Percentiles rank a stretch among this genome's conserved stretches.
Conservation (phyloP, 1,284 basidiomycete species). For the Naganishia sp. region DNA sequence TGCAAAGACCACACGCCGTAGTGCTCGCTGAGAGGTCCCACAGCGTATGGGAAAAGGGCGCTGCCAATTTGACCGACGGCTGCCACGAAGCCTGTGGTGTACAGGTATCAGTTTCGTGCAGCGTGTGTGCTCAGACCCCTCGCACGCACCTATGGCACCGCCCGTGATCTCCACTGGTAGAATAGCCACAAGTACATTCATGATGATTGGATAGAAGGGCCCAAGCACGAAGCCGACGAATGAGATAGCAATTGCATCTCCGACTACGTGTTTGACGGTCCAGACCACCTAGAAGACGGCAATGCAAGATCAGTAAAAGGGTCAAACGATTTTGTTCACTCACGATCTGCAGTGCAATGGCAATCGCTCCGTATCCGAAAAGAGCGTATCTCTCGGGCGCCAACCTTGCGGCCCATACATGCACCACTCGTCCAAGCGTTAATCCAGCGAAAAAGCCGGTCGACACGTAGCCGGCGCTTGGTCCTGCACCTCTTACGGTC, state of each 20-base stretch:
- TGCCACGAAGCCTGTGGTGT: slow-evolving; percentile 9
- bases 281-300: slow-evolving; percentile 19
- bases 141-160: slow-evolving; percentile 23
- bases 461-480: slow-evolving; percentile 25
- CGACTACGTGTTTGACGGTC: slow-evolving; percentile 27
- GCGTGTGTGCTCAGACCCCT: not conserved
- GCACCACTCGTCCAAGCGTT: slow-evolving; percentile 28
- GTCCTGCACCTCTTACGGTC: slow-evolving; percentile 17
- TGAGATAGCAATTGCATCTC: slow-evolving; percentile 27
- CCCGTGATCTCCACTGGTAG: slow-evolving; percentile 26
- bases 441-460: slow-evolving; percentile 33
- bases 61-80: slow-evolving; percentile 29
- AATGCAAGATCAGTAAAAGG: no score
- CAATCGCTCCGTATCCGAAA: slow-evolving; percentile 19
- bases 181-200: slow-evolving; percentile 28
- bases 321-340: not conserved
- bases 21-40: slow-evolving; percentile 19
- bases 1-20: slow-evolving; percentile 28
- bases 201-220: slow-evolving; percentile 33
- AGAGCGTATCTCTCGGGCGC: slow-evolving; percentile 24
- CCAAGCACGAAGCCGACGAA: slow-evolving; percentile 31
- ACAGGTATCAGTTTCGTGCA: not conserved
- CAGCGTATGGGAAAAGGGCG: slow-evolving; percentile 30
- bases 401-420: slow-evolving; percentile 12
- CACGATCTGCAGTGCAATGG: slow-evolving; percentile 25